These are phyloP conservation scores for Fraxinus sp. DNA, from an alignment of 305 asterid species.

Conservation along the genomic window DNA sequence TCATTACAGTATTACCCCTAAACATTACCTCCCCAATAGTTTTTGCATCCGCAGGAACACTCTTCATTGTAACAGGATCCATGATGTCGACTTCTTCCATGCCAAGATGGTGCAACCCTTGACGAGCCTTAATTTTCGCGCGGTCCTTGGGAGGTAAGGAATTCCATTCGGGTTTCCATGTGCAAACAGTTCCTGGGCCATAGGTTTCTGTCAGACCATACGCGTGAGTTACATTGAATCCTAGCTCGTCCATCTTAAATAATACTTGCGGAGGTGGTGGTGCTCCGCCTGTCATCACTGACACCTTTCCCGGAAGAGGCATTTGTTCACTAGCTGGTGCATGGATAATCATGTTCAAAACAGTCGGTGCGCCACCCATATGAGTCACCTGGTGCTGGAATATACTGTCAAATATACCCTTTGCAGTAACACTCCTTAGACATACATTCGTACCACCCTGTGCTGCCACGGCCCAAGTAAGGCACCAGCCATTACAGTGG, in stretches of 20 bases:
- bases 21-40: constrained; percentile 81
- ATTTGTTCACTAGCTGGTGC: constrained; percentile 31
- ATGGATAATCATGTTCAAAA: constrained; percentile 57
- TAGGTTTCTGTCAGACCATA: constrained; percentile 76
- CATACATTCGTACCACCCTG: constrained; percentile 75
- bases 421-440: constrained; percentile 52
- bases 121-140: constrained; percentile 65
- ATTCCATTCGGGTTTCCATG: constrained; percentile 82
- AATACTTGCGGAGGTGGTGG: constrained; percentile 77
- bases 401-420: constrained; percentile 46
- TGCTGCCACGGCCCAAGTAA: constrained; percentile 68
- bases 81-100: constrained; percentile 67
- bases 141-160: constrained; percentile 43
- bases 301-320: constrained; percentile 44
- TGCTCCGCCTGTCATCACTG: constrained; percentile 63
- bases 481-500: constrained; percentile 83
- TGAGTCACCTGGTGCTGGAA: constrained; percentile 47
- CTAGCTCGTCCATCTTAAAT: constrained; percentile 63
- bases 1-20: constrained; percentile 79
- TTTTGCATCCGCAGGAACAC: constrained; percentile 57
- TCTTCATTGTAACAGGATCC: constrained; percentile 58
- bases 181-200: constrained; percentile 66
- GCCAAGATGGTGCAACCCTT: constrained; percentile 65
- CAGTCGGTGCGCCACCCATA: constrained; percentile 73
- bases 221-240: constrained; percentile 49